These are phyloP conservation scores for Verruconis gallopava DNA, from an alignment of 2,329 filamentous ascomycete genomes.

Conservation along the genomic window DNA sequence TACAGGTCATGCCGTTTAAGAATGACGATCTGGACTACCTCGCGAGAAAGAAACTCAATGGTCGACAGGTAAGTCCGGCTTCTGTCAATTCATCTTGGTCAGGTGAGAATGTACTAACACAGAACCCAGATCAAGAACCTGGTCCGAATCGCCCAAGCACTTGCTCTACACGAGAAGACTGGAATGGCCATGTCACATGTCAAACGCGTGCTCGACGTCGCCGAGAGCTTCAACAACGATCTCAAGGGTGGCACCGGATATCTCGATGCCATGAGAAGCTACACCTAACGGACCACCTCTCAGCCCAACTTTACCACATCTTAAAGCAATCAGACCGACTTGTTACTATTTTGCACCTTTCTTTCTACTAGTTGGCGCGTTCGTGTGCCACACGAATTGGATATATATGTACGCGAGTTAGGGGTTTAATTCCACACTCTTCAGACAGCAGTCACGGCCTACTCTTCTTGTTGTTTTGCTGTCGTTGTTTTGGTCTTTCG, in stretches of 20 bases:
- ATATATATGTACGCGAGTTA: too few species aligned
- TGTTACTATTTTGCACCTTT: too few species aligned
- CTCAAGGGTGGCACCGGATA: conserved; percentile 71
- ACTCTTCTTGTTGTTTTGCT: too few species aligned
- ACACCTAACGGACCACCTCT: conserved; percentile 35
- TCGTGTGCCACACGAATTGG: too few species aligned
- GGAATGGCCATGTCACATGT: conserved; percentile 68
- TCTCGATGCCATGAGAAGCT: conserved; percentile 72
- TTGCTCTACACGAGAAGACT: conserved; percentile 63
- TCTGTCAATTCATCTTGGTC: not conserved
- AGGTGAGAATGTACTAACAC: conserved; percentile 8
- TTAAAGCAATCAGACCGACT: not conserved
- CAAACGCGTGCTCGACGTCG: conserved; percentile 69
- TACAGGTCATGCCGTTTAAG: conserved; percentile 47
- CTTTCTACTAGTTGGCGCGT: too few species aligned
- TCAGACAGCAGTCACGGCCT: too few species aligned
- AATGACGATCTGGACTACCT: conserved; percentile 56
- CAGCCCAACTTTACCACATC: not conserved
- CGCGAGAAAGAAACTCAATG: conserved; percentile 55
- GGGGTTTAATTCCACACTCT: too few species aligned
- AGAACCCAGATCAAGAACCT: conserved; percentile 71
- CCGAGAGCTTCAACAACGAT: conserved; percentile 70
- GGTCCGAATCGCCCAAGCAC: conserved; percentile 67
- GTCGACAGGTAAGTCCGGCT: conserved; percentile 49
- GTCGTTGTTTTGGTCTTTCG: too few species aligned